These are phyloP conservation scores for Lomentospora prolificans DNA, from an alignment of 2,329 filamentous ascomycete genomes.

Conservation along the genomic window DNA sequence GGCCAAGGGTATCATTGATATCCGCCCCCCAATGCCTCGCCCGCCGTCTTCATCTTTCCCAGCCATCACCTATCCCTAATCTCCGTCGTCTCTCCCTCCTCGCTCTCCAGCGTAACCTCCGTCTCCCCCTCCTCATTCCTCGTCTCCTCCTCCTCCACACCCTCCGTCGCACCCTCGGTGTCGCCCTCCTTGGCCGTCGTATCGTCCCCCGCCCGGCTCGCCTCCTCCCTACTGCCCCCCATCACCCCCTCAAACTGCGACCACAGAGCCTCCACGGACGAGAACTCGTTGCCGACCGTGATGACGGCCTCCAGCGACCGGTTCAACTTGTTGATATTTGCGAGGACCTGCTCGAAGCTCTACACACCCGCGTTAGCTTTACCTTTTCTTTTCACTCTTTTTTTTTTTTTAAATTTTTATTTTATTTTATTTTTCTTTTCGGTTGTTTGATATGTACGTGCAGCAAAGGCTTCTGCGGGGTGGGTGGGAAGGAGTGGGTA, in stretches of 20 bases:
- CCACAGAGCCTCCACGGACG: slow-evolving; percentile 94
- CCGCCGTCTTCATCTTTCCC: not conserved
- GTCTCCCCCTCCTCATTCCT: slow-evolving; percentile 12
- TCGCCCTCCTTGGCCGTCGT: slow-evolving; percentile 9
- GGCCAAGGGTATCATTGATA: not conserved
- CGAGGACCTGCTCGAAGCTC: slow-evolving; percentile 81
- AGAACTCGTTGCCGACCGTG: slow-evolving; percentile 91
- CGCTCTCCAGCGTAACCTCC: not conserved
- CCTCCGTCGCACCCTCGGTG: not conserved
- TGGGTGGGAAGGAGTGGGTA: not conserved
- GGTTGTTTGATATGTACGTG: too few species aligned
- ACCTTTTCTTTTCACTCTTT: not conserved
- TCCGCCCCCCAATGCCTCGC: not conserved
- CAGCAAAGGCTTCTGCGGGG: too few species aligned
- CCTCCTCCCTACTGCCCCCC: slow-evolving; percentile 50
- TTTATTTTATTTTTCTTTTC: too few species aligned
- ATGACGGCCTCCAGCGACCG: slow-evolving; percentile 85
- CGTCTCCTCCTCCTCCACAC: slow-evolving; percentile 11
- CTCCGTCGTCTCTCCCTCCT: slow-evolving; percentile 3
- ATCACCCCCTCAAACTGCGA: slow-evolving; percentile 95
- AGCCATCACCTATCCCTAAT: slow-evolving; percentile 5
- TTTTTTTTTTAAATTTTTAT: too few species aligned
- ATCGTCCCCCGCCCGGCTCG: slow-evolving; percentile 15
- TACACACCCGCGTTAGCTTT: too few species aligned
- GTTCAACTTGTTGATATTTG: slow-evolving; percentile 94